phyloP scores from a whole-genome alignment of 768 basidiomycete species.

The Pholiota conissans region DNA sequence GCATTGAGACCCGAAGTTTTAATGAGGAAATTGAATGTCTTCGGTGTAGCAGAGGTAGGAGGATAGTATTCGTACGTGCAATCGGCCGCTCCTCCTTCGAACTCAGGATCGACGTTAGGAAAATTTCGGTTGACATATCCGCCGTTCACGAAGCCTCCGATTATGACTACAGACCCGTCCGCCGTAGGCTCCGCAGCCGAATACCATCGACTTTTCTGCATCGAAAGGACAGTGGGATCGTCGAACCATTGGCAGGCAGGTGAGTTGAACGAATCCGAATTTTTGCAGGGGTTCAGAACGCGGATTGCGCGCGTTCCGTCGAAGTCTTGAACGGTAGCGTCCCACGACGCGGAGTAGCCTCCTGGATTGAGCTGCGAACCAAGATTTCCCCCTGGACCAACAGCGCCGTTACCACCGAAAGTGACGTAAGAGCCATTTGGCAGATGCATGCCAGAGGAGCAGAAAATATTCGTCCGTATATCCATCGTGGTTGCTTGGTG shows the following conservation, averaged over 20 bases:
- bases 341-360: slow-evolving; percentile 53
- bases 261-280: slow-evolving; percentile 44
- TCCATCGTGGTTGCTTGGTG: slow-evolving; percentile 68
- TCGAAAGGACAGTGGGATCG: slow-evolving; percentile 56
- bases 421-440: slow-evolving; percentile 77
- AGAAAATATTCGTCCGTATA: slow-evolving; percentile 73
- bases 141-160: slow-evolving; percentile 80
- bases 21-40: slow-evolving; percentile 66
- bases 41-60: slow-evolving; percentile 44
- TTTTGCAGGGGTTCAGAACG: slow-evolving; percentile 74
- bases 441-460: slow-evolving; percentile 82
- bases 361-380: slow-evolving; percentile 49
- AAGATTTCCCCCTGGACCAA: slow-evolving; percentile 66
- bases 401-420: slow-evolving; percentile 79
- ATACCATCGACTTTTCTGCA: slow-evolving; percentile 79
- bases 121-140: slow-evolving; percentile 80
- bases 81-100: slow-evolving; percentile 72
- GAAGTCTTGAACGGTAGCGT: slow-evolving; percentile 72
- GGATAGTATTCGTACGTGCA: slow-evolving; percentile 87
- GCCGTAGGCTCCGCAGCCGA: slow-evolving; percentile 71
- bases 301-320: slow-evolving; percentile 83
- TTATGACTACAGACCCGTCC: slow-evolving; percentile 77
- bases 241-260: slow-evolving; percentile 74
- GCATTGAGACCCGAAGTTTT: slow-evolving; percentile 76
- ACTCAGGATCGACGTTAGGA: slow-evolving; percentile 65